Percentiles rank a stretch among this genome's conserved stretches.
These are phyloP conservation scores for Phytophthora uliginosa DNA, from an alignment of 352 stramenopile genomes.

Conservation along the genomic window DNA sequence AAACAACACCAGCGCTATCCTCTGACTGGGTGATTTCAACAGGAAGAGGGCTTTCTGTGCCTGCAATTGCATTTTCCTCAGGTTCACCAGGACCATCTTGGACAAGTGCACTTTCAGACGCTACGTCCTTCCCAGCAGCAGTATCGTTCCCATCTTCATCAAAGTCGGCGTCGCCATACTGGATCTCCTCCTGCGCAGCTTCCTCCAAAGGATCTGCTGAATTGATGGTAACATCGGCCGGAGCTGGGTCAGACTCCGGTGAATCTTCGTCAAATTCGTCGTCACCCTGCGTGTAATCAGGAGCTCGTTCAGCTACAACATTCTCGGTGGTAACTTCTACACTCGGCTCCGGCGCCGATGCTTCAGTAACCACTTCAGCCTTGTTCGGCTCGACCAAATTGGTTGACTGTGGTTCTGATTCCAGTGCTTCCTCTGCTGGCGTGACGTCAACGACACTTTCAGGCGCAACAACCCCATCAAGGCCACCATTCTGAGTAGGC, in stretches of 20 bases:
- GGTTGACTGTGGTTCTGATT: background rate
- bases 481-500: constrained; percentile 2
- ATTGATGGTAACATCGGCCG: background rate
- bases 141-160: constrained; percentile 23
- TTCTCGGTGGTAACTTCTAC: background rate
- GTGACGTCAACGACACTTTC: background rate
- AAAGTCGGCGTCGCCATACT: constrained; percentile 32
- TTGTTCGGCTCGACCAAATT: background rate
- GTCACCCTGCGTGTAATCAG: constrained; percentile 3
- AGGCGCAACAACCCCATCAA: background rate
- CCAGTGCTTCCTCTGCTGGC: background rate
- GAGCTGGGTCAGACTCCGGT: constrained; percentile 1
- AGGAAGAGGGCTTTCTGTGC: background rate
- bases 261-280: constrained; percentile 11
- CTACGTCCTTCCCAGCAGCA: background rate
- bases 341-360: background rate
- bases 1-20: background rate
- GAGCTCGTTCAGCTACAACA: background rate
- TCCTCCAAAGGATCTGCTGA: constrained; percentile 4
- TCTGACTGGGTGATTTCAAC: background rate
- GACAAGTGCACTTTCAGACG: background rate
- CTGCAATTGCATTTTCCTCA: background rate
- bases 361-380: background rate
- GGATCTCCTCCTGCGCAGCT: constrained; percentile 11
- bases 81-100: background rate